These are phyloP conservation scores for Lithocarpus polystachyus DNA, from an alignment of 306 rosid genomes.

Conservation along the genomic window DNA sequence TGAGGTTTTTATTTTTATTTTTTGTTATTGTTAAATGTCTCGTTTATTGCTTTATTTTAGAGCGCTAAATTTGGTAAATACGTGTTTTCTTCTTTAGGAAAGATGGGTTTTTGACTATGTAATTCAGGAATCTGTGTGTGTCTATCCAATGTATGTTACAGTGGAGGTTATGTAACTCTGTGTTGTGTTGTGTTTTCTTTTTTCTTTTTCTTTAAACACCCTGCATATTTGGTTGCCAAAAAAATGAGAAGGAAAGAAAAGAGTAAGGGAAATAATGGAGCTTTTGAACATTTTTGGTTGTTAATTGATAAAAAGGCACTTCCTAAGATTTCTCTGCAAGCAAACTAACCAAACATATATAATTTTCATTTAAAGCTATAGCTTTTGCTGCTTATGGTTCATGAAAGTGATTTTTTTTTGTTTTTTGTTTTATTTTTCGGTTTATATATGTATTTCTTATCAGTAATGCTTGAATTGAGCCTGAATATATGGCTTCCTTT, in stretches of 20 bases:
- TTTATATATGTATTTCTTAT: background rate
- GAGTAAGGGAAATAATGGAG: background rate
- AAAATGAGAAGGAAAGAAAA: slow-evolving; percentile 1
- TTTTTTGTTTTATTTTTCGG: background rate
- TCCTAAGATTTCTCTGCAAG: background rate
- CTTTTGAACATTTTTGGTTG: background rate
- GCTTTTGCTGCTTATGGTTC: background rate
- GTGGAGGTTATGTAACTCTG: background rate
- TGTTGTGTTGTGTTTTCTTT: slow-evolving; percentile 14
- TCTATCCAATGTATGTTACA: slow-evolving; percentile 33
- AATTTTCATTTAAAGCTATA: background rate
- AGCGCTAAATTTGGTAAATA: slow-evolving; percentile 29
- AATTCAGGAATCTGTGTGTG: slow-evolving; percentile 1
- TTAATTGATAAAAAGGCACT: background rate
- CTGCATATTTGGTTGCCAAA: slow-evolving; percentile 28
- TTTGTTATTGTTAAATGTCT: background rate
- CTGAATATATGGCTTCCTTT: background rate
- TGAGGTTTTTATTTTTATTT: background rate
- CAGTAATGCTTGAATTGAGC: slow-evolving; percentile 1
- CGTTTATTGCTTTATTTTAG: slow-evolving; percentile 12
- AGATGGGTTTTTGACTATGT: slow-evolving; percentile 7
- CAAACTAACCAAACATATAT: background rate
- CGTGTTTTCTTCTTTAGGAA: slow-evolving; percentile 22
- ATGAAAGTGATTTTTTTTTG: background rate
- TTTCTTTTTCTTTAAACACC: background rate